Evolutionary conservation across 345 rosid genomes (phyloP), one percentile per base, ranked within the genome.

Genomic region (Lenwebbia sp.): DNA sequence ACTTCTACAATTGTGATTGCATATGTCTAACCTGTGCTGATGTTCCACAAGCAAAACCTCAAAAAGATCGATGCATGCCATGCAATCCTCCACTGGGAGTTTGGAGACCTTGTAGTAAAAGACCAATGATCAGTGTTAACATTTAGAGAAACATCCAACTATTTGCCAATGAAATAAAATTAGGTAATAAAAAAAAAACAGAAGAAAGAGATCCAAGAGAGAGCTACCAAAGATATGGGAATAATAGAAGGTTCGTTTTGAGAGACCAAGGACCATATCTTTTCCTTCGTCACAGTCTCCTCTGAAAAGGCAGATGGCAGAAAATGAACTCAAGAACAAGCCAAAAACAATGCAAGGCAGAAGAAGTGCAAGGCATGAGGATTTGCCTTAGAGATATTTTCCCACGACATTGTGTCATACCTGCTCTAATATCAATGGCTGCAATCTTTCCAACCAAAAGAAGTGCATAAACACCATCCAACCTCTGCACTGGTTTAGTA

Each of bases 391-490:
- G 81, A 70, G 47, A 70, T 21, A 37, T 33, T 70, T 70, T 23
- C 47, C 81, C 47, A 65, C 81, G 19, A 37, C 47, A 70, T 70
- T 70, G 26, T 37, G 81, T 70, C 81, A 89, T 85, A 93, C 99
- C 99, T 94, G 99, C 98, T 97, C 94, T 92, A 83, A 96, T 93
- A 89, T 97, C 99, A 86, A 88, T 88, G 51, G 98, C 95, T 85
- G 98, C 98, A 87, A 97, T 94, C 92, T 89, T 97, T 85, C 93
- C 96, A 85, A 91, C 93, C 41, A 95, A 88, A 89, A 91, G 92
- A 89, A 97, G 92, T 55, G 99, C 98, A 93, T 96, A 97, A 58
- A 96, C 85, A 82, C 99, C 99, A 92, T 97, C 99, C 88, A 97
- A 89, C 78, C 99, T 97, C 88, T 97, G 99, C 55, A 90, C 98